Base-by-base conservation (phyloP, 805 yeast genomes). In the Starmera amethionina region DNA sequence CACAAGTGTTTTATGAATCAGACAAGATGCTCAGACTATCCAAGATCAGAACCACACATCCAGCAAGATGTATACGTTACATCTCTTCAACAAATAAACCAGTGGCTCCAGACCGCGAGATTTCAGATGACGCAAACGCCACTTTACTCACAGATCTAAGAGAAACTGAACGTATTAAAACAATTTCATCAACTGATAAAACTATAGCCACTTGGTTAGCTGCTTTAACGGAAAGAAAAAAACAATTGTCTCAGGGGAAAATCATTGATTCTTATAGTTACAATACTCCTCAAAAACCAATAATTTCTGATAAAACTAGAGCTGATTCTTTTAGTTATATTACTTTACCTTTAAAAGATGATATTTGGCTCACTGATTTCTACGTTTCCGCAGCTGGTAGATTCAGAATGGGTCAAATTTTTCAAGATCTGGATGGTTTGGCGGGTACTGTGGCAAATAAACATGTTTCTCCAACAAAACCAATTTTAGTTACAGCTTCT, bases 381-480 rank as follows among this genome's bases (percentile, higher is more conserved):
- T 89, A 89, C 55, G 82, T 86, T 52, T 85, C 84, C 59, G 89
- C 96, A 4, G 82, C 79, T 42, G 97, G 97, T n/a, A 73, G 96
- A 47, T 70, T 88, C 54, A 71, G 96, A 54, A 86, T 86, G 51
- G 97, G 97, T 33, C 96, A 88, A 59, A 68, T 89, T 47, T 89
- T 89, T 62, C 96, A 89, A 66, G 97, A 89, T 62, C 67, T 89
- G 53, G 97, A 89, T 56, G 89, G 96, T 5, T 67, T 89, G 45
- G 96, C 97, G 3, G 97, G 97, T 30, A 78, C 90, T 55, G 88
- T 89, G 52, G 95, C 96, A 18, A 84, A 88, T 59, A 74, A 84
- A 54, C 97, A 89, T 59, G 85, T 95, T 62, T 71, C 82, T n/a
- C 97, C 97, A 0, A 94, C 96, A 0, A 88, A 84, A 56, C 97